Evolutionary conservation across 2,329 filamentous ascomycete genomes (phyloP).

Genomic region (Phaeosphaeria sp.): DNA sequence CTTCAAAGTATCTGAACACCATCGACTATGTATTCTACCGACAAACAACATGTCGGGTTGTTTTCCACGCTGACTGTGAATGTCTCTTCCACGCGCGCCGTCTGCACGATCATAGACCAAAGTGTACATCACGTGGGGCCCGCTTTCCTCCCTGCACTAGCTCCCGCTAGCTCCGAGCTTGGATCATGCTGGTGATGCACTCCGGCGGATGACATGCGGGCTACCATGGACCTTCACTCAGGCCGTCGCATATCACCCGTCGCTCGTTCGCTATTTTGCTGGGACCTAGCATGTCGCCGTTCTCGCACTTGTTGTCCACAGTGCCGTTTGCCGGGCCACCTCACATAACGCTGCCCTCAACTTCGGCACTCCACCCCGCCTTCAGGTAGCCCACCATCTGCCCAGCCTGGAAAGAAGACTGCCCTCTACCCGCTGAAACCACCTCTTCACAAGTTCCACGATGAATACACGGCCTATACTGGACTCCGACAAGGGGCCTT

Average conservation of each 20-base stretch:
- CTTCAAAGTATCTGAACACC: too few relatives aligned
- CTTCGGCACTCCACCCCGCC: conserved; percentile 13
- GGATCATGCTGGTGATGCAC: conserved; percentile 7
- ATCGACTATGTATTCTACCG: too few relatives aligned
- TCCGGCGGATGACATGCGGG: conserved; percentile 19
- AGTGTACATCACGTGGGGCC: conserved; percentile 7
- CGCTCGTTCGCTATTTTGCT: conserved; percentile 17
- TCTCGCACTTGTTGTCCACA: conserved; percentile 7
- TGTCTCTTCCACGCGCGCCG: neutral
- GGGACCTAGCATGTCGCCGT: conserved; percentile 32
- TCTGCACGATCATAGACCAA: neutral
- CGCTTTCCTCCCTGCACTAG: conserved; percentile 16
- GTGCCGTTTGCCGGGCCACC: conserved; percentile 24
- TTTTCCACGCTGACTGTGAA: too few relatives aligned
- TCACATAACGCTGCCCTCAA: conserved; percentile 5
- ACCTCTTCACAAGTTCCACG: conserved; percentile 6
- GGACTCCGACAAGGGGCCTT: conserved; percentile 75
- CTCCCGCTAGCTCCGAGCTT: conserved; percentile 24
- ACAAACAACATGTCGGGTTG: too few relatives aligned
- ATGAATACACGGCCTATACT: conserved; percentile 94
- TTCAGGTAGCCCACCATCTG: conserved; percentile 20
- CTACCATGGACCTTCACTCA: conserved; percentile 12
- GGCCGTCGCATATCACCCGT: conserved; percentile 11
- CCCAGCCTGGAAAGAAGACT: neutral
- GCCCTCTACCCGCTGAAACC: neutral